Evolutionary conservation across 1,139 yeast species (phyloP).

Genomic region (Scheffersomyces titani): DNA sequence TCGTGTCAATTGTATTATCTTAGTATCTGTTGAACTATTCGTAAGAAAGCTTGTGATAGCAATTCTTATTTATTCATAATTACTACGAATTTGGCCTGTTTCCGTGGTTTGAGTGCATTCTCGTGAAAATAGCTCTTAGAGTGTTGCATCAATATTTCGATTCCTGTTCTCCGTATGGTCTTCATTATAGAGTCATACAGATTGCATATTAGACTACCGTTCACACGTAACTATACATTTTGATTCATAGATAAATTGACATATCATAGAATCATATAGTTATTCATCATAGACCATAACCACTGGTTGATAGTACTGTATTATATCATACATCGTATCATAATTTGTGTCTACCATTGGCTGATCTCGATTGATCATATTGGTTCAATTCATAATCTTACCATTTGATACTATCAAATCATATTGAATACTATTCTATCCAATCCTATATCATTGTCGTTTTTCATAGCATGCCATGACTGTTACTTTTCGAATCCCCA

Average conservation of each 20-base stretch:
- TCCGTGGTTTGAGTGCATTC: neutral
- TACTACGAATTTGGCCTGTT: neutral
- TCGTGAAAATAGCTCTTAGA: neutral
- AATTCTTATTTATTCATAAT: neutral
- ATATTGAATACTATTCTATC: neutral
- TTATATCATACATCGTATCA: neutral
- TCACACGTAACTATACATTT: neutral
- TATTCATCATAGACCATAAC: neutral
- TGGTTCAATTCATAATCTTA: too few species aligned
- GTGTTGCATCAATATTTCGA: neutral
- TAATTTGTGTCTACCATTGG: neutral
- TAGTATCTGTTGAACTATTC: neutral
- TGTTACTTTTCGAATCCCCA: slow-evolving; percentile 32
- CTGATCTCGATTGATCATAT: neutral
- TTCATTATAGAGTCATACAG: neutral
- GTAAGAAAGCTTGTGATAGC: neutral
- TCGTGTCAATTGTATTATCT: neutral
- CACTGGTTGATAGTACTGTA: too few species aligned
- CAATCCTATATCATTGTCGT: neutral
- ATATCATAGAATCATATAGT: neutral
- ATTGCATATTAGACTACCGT: neutral
- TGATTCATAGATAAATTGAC: neutral
- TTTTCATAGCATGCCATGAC: slow-evolving; percentile 26
- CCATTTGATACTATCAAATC: too few species aligned
- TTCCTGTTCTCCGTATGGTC: neutral